phyloP scores from a whole-genome alignment of 2,329 filamentous ascomycete genomes.

The Fusarium odoratissimum region DNA sequence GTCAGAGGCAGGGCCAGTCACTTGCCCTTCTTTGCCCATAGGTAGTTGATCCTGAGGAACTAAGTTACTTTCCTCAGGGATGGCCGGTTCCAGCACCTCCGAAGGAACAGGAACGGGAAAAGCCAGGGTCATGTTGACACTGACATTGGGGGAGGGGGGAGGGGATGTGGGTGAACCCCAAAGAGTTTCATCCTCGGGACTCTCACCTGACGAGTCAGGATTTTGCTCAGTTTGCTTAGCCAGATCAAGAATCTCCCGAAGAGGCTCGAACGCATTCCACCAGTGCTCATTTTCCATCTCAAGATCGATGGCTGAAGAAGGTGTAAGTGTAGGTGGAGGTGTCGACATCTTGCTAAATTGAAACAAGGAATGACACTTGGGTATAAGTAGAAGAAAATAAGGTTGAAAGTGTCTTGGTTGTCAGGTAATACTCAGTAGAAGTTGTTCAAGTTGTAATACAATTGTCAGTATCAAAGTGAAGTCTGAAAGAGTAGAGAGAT shows the following conservation, averaged over 20 bases:
- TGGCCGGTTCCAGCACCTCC: no score
- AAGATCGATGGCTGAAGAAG: not conserved
- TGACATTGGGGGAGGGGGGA: not conserved
- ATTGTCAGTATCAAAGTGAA: not conserved
- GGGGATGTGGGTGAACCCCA: not conserved
- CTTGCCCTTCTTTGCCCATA: not conserved
- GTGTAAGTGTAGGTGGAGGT: not conserved
- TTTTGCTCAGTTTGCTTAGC: not conserved
- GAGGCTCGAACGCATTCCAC: accelerated
- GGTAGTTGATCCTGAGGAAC: no score
- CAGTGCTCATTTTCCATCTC: accelerated
- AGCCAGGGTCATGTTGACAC: no score
- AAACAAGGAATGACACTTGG: no score
- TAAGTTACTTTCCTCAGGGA: no score
- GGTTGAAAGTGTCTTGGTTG: no score
- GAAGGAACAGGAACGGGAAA: not conserved
- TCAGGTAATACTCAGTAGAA: no score
- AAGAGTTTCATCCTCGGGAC: not conserved
- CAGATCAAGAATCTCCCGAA: not conserved
- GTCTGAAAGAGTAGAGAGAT: not conserved
- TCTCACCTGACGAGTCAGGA: not conserved
- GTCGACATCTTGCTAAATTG: not conserved
- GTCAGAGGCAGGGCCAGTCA: not conserved
- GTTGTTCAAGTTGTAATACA: not conserved
- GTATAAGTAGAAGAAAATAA: no score